Percentiles rank a stretch among this genome's conserved stretches.
phyloP scores from a whole-genome alignment of 2,329 filamentous ascomycete species.

The Ophiostoma pallidulum region DNA sequence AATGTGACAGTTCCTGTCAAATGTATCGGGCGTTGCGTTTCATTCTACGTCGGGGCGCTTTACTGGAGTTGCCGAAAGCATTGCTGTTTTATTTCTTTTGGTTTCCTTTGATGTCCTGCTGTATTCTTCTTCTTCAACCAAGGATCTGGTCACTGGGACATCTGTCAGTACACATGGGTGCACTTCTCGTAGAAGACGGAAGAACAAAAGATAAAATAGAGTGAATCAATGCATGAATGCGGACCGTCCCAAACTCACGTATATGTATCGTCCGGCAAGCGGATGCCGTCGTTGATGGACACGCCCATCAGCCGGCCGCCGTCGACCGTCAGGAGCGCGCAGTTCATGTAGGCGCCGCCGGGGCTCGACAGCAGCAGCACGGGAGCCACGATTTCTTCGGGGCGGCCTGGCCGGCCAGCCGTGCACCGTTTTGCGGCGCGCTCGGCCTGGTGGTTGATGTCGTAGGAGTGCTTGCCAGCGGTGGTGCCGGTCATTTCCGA shows the following conservation, averaged over 20 bases:
- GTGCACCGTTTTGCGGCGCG: slow-evolving; percentile 20
- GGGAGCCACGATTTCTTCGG: slow-evolving; percentile 21
- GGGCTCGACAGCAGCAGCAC: slow-evolving; percentile 20
- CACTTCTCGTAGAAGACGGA: no score
- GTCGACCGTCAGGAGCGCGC: slow-evolving; percentile 20
- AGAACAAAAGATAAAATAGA: no score
- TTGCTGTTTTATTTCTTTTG: no score
- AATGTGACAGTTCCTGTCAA: no score
- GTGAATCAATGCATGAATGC: no score
- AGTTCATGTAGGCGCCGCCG: slow-evolving; percentile 22
- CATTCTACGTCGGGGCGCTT: no score
- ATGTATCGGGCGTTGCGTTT: no score
- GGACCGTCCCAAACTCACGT: slow-evolving; percentile 10
- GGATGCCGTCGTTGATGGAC: slow-evolving; percentile 14
- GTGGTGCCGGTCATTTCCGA: slow-evolving; percentile 18
- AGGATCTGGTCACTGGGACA: neutral
- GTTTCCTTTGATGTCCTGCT: no score
- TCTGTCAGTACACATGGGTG: neutral
- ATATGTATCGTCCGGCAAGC: slow-evolving; percentile 14
- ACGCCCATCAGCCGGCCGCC: slow-evolving; percentile 17
- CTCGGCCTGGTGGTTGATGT: slow-evolving; percentile 17
- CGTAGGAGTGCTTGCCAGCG: slow-evolving; percentile 16
- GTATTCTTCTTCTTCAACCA: neutral
- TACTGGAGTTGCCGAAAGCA: no score
- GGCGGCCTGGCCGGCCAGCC: slow-evolving; percentile 19